A percentile compares a stretch with the other conserved stretches of the same genome.
Evolutionary conservation across 306 rosid species (phyloP).

Genomic region (Pyrus bretschneideri): DNA sequence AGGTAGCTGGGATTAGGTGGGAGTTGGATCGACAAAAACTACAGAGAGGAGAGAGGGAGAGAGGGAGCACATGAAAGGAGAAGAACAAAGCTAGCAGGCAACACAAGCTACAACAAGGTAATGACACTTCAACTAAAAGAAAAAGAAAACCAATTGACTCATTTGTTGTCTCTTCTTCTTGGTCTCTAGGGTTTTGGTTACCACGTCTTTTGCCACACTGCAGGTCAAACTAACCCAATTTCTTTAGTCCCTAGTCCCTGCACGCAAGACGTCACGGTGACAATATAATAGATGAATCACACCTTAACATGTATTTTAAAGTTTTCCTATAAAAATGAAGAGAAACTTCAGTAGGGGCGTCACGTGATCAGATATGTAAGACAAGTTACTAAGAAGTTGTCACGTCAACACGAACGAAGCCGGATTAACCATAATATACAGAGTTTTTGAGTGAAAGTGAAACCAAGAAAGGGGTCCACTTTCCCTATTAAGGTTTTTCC

Average conservation of each 20-base stretch:
- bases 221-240: background rate
- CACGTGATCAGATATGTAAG: background rate
- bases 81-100: conserved; percentile 1
- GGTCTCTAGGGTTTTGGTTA: background rate
- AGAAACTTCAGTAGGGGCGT: background rate
- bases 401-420: background rate
- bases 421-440: too few relatives aligned
- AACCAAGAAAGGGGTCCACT: too few relatives aligned
- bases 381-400: too few relatives aligned
- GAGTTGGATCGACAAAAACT: conserved; percentile 11
- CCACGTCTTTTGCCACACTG: background rate
- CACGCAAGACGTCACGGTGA: accelerated
- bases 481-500: too few relatives aligned
- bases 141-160: background rate
- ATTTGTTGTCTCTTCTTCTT: conserved; percentile 17
- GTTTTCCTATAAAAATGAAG: too few relatives aligned
- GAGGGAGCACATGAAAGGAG: conserved; percentile 20
- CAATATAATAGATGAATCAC: too few relatives aligned
- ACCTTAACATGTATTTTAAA: too few relatives aligned
- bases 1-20: conserved; percentile 26
- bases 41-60: background rate
- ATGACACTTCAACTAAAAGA: background rate
- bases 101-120: background rate
- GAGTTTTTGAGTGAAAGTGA: too few relatives aligned
- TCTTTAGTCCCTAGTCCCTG: background rate